Conservation (phyloP, 257 asterid species). For the Fraxinus anomala region DNA sequence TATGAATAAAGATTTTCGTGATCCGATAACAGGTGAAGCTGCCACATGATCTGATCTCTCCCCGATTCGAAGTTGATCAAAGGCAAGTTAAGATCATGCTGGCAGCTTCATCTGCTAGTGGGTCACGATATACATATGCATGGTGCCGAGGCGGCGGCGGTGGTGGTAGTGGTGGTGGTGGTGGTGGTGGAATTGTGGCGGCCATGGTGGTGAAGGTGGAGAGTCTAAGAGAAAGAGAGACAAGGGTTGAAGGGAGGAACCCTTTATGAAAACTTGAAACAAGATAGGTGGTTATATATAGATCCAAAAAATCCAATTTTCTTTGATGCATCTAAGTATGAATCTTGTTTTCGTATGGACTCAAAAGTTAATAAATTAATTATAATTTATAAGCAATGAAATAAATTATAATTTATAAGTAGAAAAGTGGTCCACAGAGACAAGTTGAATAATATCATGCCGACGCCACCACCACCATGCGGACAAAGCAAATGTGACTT, state of each 20-base stretch:
- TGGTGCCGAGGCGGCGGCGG: not conserved
- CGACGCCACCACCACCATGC: constrained; percentile 35
- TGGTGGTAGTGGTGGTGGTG: not conserved
- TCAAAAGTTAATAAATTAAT: not conserved
- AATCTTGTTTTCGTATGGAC: not conserved
- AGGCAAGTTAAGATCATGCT: constrained; percentile 63
- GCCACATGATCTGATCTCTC: constrained; percentile 51
- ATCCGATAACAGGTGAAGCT: constrained; percentile 46
- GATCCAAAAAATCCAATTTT: constrained; percentile 5
- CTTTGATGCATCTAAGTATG: not conserved
- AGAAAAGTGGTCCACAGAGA: constrained; percentile 39
- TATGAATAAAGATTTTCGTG: constrained; percentile 13
- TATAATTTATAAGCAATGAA: not conserved
- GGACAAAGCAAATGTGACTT: constrained; percentile 16
- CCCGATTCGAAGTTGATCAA: not conserved
- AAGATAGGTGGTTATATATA: constrained; percentile 30
- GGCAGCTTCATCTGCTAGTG: constrained; percentile 65
- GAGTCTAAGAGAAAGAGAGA: not conserved
- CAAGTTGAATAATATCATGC: constrained; percentile 40
- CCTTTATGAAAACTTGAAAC: constrained; percentile 1
- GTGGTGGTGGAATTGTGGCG: constrained; percentile 11
- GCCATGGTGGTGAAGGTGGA: not conserved
- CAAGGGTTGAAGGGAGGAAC: not conserved
- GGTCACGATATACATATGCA: constrained; percentile 33
- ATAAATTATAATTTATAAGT: constrained; percentile 10